Evolutionary conservation across 495 filamentous ascomycete genomes (phyloP).

Genomic region (Schizothecium vesticola): DNA sequence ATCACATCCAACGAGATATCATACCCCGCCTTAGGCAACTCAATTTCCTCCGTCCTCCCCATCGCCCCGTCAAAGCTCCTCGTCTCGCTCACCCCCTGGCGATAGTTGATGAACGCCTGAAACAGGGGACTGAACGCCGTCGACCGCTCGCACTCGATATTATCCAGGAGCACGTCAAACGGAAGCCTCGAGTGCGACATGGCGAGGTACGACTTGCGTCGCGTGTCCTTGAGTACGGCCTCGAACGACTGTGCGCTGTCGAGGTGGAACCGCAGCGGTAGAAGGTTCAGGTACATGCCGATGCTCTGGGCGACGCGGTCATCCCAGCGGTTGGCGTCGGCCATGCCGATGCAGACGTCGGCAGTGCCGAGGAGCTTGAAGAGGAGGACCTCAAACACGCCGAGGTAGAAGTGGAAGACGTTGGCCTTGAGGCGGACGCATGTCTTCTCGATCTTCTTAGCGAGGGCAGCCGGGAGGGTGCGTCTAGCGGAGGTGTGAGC

Average conservation of each 20-base stretch:
- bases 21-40: neutral
- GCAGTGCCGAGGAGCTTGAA: neutral
- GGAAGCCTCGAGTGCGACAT: neutral
- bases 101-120: constrained; percentile 25
- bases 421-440: neutral
- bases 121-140: constrained; percentile 18
- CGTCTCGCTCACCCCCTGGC: constrained; percentile 9
- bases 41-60: neutral
- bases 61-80: neutral
- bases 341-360: constrained; percentile 2
- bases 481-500: neutral
- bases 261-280: neutral
- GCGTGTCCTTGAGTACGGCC: neutral
- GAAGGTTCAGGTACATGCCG: neutral
- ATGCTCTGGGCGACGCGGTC: neutral
- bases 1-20: neutral
- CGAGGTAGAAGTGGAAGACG: constrained; percentile 7
- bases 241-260: neutral
- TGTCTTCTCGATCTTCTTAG: neutral
- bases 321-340: neutral
- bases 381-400: neutral
- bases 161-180: neutral
- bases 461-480: neutral
- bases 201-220: neutral
- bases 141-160: constrained; percentile 3